These are phyloP conservation scores for Blumeria graminis DNA, from an alignment of 2,329 filamentous ascomycete species.

Conservation along the genomic window DNA sequence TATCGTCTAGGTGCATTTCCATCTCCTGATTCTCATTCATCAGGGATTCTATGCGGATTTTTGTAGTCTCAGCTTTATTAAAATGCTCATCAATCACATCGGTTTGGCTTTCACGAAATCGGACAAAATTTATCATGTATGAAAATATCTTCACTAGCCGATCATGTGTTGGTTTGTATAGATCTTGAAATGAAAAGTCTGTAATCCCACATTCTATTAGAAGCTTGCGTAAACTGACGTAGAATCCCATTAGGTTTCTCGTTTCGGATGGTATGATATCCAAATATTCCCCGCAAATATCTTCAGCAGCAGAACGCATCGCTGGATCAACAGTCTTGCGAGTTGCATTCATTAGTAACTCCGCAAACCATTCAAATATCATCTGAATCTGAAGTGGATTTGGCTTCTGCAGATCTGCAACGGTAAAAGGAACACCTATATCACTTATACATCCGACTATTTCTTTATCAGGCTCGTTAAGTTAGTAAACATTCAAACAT, in stretches of 20 bases:
- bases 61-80: slow-evolving; percentile 70
- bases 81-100: slow-evolving; percentile 77
- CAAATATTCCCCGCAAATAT: slow-evolving; percentile 59
- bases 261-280: slow-evolving; percentile 74
- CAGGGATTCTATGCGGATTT: slow-evolving; percentile 65
- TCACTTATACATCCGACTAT: slow-evolving; percentile 95
- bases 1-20: slow-evolving; percentile 53
- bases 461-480: slow-evolving; percentile 33
- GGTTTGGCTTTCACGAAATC: slow-evolving; percentile 85
- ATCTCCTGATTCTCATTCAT: slow-evolving; percentile 73
- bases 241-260: slow-evolving; percentile 89
- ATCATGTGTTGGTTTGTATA: slow-evolving; percentile 75
- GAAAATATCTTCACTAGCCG: slow-evolving; percentile 88
- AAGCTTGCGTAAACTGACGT: slow-evolving; percentile 55
- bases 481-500: slow-evolving; percentile 5
- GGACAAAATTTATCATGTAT: slow-evolving; percentile 95
- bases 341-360: slow-evolving; percentile 79
- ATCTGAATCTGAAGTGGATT: slow-evolving; percentile 88
- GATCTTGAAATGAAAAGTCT: slow-evolving; percentile 80
- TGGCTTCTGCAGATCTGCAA: slow-evolving; percentile 76
- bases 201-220: slow-evolving; percentile 73
- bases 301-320: slow-evolving; percentile 77
- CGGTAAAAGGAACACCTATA: slow-evolving; percentile 73
- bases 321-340: slow-evolving; percentile 83
- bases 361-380: slow-evolving; percentile 94